Conservation (phyloP, 2,329 filamentous ascomycete genomes). For the Pyricularia pennisetigena region DNA sequence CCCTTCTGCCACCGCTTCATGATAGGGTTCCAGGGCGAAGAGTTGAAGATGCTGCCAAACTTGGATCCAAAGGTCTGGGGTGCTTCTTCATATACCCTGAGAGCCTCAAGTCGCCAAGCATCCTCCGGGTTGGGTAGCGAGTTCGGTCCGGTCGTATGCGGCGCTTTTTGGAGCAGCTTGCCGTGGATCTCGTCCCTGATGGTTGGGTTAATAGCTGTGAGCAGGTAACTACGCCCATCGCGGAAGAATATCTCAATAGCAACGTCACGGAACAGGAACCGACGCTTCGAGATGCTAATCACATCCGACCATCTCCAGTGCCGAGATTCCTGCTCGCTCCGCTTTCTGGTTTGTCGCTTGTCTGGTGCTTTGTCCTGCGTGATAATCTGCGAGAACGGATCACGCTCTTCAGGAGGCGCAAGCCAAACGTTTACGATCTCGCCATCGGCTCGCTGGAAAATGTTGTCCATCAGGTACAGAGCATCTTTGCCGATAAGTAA, state of each 20-base stretch:
- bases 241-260: conserved; percentile 97
- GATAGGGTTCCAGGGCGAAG: conserved; percentile 69
- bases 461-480: conserved; percentile 91
- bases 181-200: conserved; percentile 72
- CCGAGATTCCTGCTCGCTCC: conserved; percentile 67
- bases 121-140: conserved; percentile 72
- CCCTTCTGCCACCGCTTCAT: conserved; percentile 87
- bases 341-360: conserved; percentile 19
- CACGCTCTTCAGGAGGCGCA: conserved; percentile 82
- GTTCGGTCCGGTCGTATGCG: conserved; percentile 63
- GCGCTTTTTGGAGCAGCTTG: conserved; percentile 68
- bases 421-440: conserved; percentile 97
- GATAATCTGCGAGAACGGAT: conserved; percentile 92
- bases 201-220: conserved; percentile 69
- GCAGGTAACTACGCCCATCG: conserved; percentile 86
- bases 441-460: conserved; percentile 88
- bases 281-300: conserved; percentile 89
- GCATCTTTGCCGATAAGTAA: conserved; percentile 86
- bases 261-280: conserved; percentile 91
- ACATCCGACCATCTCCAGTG: conserved; percentile 93
- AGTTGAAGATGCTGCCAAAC: conserved; percentile 86
- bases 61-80: conserved; percentile 67
- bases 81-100: conserved; percentile 55
- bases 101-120: conserved; percentile 80
- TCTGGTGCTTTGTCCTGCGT: conserved; percentile 44